Conservation (phyloP, 768 basidiomycete species). For the Rhodotorula toruloides region DNA sequence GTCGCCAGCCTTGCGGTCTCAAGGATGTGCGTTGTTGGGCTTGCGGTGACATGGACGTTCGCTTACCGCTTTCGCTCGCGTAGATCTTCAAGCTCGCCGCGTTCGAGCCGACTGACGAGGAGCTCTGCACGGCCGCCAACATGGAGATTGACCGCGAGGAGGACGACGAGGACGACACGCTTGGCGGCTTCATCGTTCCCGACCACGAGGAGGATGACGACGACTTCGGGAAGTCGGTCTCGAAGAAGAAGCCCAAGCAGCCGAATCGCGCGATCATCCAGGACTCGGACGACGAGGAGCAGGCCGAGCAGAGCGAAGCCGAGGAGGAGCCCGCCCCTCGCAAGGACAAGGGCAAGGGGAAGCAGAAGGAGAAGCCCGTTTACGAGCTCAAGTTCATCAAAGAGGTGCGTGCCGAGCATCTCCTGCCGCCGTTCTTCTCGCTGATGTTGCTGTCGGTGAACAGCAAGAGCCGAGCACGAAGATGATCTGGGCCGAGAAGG, state of each 20-base stretch:
- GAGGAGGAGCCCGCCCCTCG: slow-evolving; percentile 19
- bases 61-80: neutral
- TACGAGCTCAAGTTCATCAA: slow-evolving; percentile 6
- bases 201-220: slow-evolving; percentile 46
- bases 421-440: neutral
- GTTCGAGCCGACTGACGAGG: slow-evolving; percentile 62
- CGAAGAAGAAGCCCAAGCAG: slow-evolving; percentile 15
- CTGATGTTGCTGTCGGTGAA: neutral
- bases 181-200: slow-evolving; percentile 29
- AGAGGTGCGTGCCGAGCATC: slow-evolving; percentile 14
- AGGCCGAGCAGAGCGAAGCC: slow-evolving; percentile 11
- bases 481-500: slow-evolving; percentile 22
- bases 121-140: slow-evolving; percentile 48
- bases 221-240: slow-evolving; percentile 44
- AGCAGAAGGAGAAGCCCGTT: slow-evolving; percentile 16
- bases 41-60: neutral
- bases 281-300: slow-evolving; percentile 32
- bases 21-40: slow-evolving; percentile 39
- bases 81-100: slow-evolving; percentile 56
- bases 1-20: slow-evolving; percentile 54
- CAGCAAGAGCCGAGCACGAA: slow-evolving; percentile 27
- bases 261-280: slow-evolving; percentile 30
- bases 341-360: slow-evolving; percentile 13
- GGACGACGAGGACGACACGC: slow-evolving; percentile 26
- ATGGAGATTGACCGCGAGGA: slow-evolving; percentile 22